Conservation (phyloP, 2,329 filamentous ascomycete species). For the Epichloe elymi region DNA sequence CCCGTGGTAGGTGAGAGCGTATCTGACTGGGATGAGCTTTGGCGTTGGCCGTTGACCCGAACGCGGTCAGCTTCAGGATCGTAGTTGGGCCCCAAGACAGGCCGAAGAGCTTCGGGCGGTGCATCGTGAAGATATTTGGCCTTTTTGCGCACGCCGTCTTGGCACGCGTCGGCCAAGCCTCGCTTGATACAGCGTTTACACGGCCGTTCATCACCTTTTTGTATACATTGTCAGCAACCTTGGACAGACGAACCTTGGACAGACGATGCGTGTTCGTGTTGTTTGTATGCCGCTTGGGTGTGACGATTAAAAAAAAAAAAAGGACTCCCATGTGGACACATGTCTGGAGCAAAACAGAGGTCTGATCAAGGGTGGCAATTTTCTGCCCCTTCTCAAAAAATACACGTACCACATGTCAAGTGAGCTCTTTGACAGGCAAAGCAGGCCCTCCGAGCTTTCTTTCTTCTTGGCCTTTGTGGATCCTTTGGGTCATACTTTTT, state of each 20-base stretch:
- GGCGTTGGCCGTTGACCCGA: constrained; percentile 32
- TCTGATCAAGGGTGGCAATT: no score
- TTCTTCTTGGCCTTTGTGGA: constrained; percentile 73
- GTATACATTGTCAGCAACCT: constrained; percentile 16
- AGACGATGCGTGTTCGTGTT: neutral
- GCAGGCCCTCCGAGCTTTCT: constrained; percentile 91
- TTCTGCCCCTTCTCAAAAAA: neutral
- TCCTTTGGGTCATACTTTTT: constrained; percentile 78
- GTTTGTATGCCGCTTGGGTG: no score
- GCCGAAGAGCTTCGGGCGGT: constrained; percentile 74
- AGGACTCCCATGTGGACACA: neutral
- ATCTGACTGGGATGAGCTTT: constrained; percentile 35
- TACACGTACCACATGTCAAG: constrained; percentile 85
- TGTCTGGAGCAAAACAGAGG: neutral
- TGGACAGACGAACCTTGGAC: neutral
- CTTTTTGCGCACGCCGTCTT: constrained; percentile 96
- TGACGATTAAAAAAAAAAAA: no score
- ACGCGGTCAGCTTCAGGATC: constrained; percentile 42
- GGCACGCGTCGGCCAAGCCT: constrained; percentile 77
- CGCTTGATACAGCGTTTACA: constrained; percentile 92
- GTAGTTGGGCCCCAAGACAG: constrained; percentile 63
- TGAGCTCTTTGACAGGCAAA: constrained; percentile 95
- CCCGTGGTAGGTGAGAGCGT: constrained; percentile 24
- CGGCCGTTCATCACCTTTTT: constrained; percentile 78
- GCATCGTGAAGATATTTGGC: constrained; percentile 98